Evolutionary conservation across 139 green algal species (phyloP), one percentile per base, ranked within the genome.

Genomic region (Pseudopediastrum boryanum): DNA sequence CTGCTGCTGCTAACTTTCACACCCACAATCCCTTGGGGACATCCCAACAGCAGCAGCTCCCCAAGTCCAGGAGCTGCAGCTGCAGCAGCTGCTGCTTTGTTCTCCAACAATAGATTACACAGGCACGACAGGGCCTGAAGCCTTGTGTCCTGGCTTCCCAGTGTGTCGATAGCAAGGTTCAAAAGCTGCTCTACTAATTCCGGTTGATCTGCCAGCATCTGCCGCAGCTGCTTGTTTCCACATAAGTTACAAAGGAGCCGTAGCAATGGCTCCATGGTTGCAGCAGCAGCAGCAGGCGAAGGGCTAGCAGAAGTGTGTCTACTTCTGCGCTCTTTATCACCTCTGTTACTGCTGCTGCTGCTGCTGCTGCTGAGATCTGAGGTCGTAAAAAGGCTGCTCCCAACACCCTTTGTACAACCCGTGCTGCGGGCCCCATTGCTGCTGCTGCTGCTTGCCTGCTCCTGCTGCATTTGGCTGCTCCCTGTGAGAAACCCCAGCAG

Each of bases 201-300:
- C 23, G 54, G 52, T 2, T 59, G 36, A 3, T 50, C 46, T 16
- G 73, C 66, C 6, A 88, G 72, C 41, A 62, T 50, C 0, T 10
- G 16, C 2, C 86, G 66, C 23, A 86, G 66, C 3, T 12, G 46
- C 2, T 51, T 35, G 44, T 86, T 54, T 0, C 52, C 76, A 54
- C 83, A 83, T 59, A 90, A 82, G 80, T 90, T 90, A 63, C 82
- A 80, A 33, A 85, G 39, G 36, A 90, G 54, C 36, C 65, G 82
- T 25, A 83, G 64, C 27, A 73, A 74, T 19, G 78, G 77, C 69
- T 88, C n/a, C n/a, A n/a, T n/a, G n/a, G n/a, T n/a, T n/a, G n/a
- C n/a, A n/a, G n/a, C n/a, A n/a, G n/a, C n/a, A n/a, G n/a, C n/a
- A n/a, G n/a, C n/a, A n/a, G n/a, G n/a, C n/a, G n/a, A n/a, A n/a